Conservation (phyloP, 2,329 filamentous ascomycete species). For the Xylaria digitata region DNA sequence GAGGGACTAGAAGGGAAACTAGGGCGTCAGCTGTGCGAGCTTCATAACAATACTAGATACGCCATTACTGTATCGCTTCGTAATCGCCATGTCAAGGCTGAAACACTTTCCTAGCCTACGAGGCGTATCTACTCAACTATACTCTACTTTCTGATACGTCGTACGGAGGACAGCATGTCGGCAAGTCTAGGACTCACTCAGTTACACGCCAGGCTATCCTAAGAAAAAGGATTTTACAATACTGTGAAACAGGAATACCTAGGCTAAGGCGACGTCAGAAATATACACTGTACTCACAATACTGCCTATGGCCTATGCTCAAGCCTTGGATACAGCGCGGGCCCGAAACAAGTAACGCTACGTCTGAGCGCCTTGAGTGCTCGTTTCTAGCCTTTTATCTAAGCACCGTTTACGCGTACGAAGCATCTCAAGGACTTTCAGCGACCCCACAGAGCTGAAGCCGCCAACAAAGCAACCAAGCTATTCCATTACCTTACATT, state of each 20-base stretch:
- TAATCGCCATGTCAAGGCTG: neutral
- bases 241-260: neutral
- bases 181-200: neutral
- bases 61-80: neutral
- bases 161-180: neutral
- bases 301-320: neutral
- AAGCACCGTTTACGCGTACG: neutral
- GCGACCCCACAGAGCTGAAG: constrained; percentile 27
- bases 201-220: neutral
- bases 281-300: neutral
- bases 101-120: neutral
- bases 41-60: neutral
- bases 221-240: neutral
- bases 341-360: constrained; percentile 16
- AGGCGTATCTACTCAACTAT: neutral
- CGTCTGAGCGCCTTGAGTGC: neutral
- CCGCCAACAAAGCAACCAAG: constrained; percentile 21
- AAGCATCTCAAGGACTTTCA: neutral
- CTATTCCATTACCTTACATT: neutral
- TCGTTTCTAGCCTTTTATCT: neutral
- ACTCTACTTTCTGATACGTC: neutral
- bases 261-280: neutral
- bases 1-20: neutral
- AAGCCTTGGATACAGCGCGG: neutral
- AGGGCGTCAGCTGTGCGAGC: neutral